A percentile compares a stretch with the other conserved stretches of the same genome.
Conservation (phyloP, 495 filamentous ascomycete genomes). For the Daldinia childiae region DNA sequence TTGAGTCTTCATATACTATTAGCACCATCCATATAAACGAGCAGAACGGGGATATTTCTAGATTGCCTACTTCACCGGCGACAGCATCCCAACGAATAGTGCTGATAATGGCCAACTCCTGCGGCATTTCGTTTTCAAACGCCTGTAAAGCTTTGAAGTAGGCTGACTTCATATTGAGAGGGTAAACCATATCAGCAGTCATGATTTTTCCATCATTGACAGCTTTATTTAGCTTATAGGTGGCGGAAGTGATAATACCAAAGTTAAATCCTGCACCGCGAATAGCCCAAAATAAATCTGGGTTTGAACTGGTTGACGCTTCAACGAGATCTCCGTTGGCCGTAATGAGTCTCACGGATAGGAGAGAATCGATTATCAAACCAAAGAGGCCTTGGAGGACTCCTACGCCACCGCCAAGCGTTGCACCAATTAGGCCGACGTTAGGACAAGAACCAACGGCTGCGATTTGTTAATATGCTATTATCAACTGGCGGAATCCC, state of each 20-base stretch:
- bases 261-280: slow-evolving; percentile 61
- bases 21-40: slow-evolving; percentile 7
- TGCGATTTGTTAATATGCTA: neutral
- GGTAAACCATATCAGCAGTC: slow-evolving; percentile 45
- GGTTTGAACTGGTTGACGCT: slow-evolving; percentile 47
- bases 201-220: slow-evolving; percentile 44
- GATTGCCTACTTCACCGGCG: slow-evolving; percentile 12
- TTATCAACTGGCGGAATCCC: neutral
- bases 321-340: slow-evolving; percentile 47
- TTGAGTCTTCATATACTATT: slow-evolving; percentile 19
- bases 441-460: slow-evolving; percentile 43
- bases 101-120: slow-evolving; percentile 29
- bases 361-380: slow-evolving; percentile 48
- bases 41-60: neutral
- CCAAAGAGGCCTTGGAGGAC: slow-evolving; percentile 50
- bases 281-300: slow-evolving; percentile 59
- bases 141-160: slow-evolving; percentile 43
- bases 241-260: slow-evolving; percentile 57
- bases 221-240: slow-evolving; percentile 44
- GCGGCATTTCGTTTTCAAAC: slow-evolving; percentile 38
- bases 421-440: slow-evolving; percentile 49
- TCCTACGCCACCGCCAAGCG: slow-evolving; percentile 56
- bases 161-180: slow-evolving; percentile 25
- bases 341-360: slow-evolving; percentile 47
- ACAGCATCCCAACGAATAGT: slow-evolving; percentile 13